phyloP scores from a whole-genome alignment of 305 asterid genomes.

The Fraxinus latifolia region DNA sequence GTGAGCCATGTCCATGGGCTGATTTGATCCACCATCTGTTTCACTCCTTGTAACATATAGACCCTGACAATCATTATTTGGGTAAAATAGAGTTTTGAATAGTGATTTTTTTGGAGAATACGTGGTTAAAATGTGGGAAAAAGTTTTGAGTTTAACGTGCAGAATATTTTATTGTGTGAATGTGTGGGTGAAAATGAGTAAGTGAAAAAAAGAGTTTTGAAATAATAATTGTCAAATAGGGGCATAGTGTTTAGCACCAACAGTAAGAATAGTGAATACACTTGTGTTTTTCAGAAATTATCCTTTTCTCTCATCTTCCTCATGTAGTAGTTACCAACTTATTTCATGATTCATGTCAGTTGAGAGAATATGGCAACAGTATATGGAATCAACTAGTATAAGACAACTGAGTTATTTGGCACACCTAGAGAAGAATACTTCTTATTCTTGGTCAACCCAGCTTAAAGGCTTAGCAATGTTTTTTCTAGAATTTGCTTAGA shows the following conservation, averaged over 20 bases:
- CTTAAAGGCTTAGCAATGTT: neutral
- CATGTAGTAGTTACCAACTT: neutral
- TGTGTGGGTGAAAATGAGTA: too few species aligned
- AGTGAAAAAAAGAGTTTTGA: too few species aligned
- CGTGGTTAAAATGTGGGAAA: too few species aligned
- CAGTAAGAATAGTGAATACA: neutral
- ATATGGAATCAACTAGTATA: neutral
- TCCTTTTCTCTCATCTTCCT: neutral
- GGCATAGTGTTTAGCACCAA: neutral
- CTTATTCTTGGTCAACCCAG: neutral
- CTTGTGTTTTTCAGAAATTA: too few species aligned
- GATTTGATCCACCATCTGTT: neutral
- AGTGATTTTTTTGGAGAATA: too few species aligned
- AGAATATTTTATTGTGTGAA: too few species aligned
- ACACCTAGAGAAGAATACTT: neutral
- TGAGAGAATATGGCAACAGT: conserved; percentile 4
- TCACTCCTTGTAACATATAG: neutral
- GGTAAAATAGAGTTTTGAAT: too few species aligned
- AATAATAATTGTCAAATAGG: too few species aligned
- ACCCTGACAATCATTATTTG: too few species aligned
- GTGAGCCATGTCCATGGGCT: neutral
- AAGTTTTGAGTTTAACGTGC: too few species aligned
- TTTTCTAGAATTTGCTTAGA: neutral
- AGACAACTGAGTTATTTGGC: neutral
- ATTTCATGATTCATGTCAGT: neutral